Evolutionary conservation across 352 stramenopile species (phyloP).

Genomic region (Pythium myriotylum): DNA sequence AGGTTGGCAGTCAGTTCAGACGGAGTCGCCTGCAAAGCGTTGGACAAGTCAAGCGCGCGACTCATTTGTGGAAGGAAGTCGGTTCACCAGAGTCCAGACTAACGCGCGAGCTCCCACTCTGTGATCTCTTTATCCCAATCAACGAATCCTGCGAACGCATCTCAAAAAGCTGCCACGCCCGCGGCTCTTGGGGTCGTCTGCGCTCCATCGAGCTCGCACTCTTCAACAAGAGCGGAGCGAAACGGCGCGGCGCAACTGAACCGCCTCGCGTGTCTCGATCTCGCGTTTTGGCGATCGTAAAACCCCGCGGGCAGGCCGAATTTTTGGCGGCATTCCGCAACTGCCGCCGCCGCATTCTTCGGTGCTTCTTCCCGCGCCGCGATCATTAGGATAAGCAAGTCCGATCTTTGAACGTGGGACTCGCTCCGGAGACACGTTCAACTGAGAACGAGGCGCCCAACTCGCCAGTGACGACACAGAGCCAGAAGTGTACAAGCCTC

Average conservation of each 20-base stretch:
- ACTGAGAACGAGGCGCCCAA: too few species aligned
- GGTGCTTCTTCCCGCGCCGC: constrained; percentile 7
- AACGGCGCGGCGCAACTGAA: too few species aligned
- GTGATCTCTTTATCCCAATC: constrained; percentile 9
- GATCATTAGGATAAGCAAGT: not conserved
- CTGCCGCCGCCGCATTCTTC: not conserved
- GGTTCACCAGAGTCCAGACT: not conserved
- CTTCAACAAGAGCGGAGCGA: too few species aligned
- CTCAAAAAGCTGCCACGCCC: not conserved
- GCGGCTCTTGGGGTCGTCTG: not conserved
- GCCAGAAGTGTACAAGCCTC: not conserved
- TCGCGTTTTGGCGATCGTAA: too few species aligned
- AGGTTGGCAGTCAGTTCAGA: too few species aligned
- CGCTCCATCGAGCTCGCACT: too few species aligned
- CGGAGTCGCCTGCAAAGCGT: not conserved
- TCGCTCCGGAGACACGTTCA: not conserved
- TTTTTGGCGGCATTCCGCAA: not conserved
- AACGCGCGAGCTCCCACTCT: constrained; percentile 1
- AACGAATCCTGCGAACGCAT: not conserved
- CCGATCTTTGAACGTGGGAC: not conserved
- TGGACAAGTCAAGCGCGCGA: not conserved
- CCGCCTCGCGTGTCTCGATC: not conserved
- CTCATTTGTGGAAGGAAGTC: constrained; percentile 13
- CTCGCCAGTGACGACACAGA: not conserved
- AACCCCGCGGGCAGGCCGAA: not conserved